These are phyloP conservation scores for Aspergillus coremiiformis DNA, from an alignment of 495 filamentous ascomycete species.

Conservation along the genomic window DNA sequence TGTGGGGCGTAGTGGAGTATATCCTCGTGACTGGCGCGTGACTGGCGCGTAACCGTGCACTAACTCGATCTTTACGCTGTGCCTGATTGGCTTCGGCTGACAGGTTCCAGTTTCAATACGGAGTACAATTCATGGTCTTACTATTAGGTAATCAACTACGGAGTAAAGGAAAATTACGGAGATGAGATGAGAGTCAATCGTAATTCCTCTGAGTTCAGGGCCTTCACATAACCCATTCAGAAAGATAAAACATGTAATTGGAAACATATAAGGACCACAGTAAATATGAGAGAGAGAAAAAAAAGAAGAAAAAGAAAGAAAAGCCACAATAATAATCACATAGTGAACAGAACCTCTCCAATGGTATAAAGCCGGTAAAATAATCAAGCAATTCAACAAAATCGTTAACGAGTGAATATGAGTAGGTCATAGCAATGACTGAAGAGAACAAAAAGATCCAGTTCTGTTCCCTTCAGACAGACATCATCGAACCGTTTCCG, in stretches of 20 bases:
- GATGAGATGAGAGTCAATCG: neutral
- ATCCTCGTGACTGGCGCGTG: constrained; percentile 15
- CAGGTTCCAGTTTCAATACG: neutral
- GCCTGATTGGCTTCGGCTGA: neutral
- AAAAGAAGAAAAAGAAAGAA: neutral
- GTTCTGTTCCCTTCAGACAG: constrained; percentile 9
- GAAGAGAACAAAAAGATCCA: constrained; percentile 15
- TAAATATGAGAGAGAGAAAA: constrained; percentile 2
- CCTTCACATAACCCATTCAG: constrained; percentile 8
- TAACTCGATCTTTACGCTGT: neutral
- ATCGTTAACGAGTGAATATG: constrained; percentile 19
- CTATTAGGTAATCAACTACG: too few species aligned
- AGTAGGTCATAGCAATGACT: constrained; percentile 18
- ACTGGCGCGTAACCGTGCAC: constrained; percentile 12
- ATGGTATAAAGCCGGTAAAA: constrained; percentile 20
- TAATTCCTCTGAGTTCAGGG: neutral
- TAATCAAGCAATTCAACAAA: constrained; percentile 1
- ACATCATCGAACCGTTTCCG: neutral
- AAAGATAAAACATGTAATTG: neutral
- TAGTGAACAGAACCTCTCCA: constrained; percentile 5
- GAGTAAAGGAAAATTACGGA: constrained; percentile 1
- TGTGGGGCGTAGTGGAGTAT: constrained; percentile 21
- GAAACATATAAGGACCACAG: neutral
- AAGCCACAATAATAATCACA: neutral
- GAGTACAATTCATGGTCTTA: too few species aligned